Percentiles rank a stretch among this genome's conserved stretches.
Evolutionary conservation across 2,329 filamentous ascomycete species (phyloP).

Genomic region (Alternaria gaisen): DNA sequence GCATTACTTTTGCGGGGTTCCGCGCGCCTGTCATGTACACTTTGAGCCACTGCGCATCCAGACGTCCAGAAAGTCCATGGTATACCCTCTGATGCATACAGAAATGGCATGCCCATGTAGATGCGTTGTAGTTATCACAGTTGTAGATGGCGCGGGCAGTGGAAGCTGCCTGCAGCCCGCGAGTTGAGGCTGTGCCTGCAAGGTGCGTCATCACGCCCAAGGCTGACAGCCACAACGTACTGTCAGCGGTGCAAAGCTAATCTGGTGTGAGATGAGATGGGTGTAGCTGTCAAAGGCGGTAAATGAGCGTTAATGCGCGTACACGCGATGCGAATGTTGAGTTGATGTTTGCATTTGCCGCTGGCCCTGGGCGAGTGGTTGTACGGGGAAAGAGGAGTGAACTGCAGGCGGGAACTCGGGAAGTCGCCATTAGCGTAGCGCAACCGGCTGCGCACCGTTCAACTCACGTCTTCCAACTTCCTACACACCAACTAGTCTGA

Average conservation of each 20-base stretch:
- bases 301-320: constrained; percentile 7
- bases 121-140: neutral
- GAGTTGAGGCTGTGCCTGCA: constrained; percentile 1
- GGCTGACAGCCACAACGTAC: constrained; percentile 1
- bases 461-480: neutral
- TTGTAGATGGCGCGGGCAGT: neutral
- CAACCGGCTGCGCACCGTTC: neutral
- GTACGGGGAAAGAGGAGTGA: constrained; percentile 3
- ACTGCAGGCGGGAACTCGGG: constrained; percentile 1
- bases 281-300: neutral
- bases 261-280: neutral
- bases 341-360: constrained; percentile 2
- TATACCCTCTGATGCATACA: neutral
- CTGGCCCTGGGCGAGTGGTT: constrained; percentile 4
- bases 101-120: neutral
- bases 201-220: neutral
- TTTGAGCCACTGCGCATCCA: neutral
- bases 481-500: neutral
- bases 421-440: constrained; percentile 1
- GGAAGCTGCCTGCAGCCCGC: neutral
- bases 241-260: neutral
- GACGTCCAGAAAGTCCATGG: neutral
- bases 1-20: constrained; percentile 6
- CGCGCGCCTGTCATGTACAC: neutral
- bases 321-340: neutral